phyloP scores from a whole-genome alignment of 345 rosid species.

The Eucalyptus cloeziana region DNA sequence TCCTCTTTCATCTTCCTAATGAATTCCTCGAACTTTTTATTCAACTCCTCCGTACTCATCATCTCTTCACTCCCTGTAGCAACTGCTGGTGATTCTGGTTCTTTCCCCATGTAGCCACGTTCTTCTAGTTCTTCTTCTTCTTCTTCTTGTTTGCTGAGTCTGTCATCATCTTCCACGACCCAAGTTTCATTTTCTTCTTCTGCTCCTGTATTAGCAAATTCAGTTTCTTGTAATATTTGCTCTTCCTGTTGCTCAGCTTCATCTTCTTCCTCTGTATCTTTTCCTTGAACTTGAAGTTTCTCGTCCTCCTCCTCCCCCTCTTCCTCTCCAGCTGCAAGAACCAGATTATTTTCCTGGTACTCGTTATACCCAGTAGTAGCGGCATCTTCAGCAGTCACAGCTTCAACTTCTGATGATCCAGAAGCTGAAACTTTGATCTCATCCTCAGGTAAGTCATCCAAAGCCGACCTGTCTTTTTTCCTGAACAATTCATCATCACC shows the following conservation, averaged over 20 bases:
- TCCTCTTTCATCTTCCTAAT: constrained; percentile 60
- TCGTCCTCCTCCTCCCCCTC: not conserved
- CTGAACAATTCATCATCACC: not conserved
- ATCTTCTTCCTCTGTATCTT: not conserved
- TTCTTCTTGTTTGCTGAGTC: not conserved
- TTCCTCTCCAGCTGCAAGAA: not conserved
- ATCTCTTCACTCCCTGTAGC: constrained; percentile 1
- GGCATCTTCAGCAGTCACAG: not conserved
- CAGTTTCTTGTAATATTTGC: not conserved
- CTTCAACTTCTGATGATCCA: not conserved
- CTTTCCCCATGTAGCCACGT: not conserved
- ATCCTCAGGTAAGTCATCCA: not conserved
- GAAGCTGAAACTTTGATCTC: not conserved
- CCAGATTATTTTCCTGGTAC: not conserved
- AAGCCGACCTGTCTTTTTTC: not conserved
- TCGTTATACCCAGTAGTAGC: not conserved
- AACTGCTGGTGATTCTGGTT: not conserved
- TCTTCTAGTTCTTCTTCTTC: not conserved
- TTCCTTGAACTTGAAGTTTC: not conserved
- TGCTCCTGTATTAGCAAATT: not conserved
- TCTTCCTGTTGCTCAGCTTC: not conserved
- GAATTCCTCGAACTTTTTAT: constrained; percentile 43
- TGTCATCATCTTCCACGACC: not conserved
- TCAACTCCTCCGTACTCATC: constrained; percentile 29
- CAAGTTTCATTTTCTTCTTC: not conserved